Conservation (phyloP, 257 asterid species). For the Salvia hispanica region DNA sequence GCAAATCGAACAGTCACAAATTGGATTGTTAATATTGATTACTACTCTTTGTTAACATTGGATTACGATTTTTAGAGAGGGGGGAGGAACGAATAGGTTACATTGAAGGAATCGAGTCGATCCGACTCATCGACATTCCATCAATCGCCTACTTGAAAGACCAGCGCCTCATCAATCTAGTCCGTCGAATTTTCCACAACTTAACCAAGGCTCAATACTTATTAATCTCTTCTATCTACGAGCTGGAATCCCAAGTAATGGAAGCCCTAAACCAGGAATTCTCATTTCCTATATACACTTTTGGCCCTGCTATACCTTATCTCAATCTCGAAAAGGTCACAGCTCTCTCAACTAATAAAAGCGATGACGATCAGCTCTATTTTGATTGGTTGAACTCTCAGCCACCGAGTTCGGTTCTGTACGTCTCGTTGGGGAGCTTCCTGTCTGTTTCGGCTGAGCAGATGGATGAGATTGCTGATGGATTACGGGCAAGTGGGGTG, state of each 20-base stretch:
- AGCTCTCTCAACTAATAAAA: slow-evolving; percentile 20
- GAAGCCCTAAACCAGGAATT: slow-evolving; percentile 46
- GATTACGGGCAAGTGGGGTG: slow-evolving; percentile 54
- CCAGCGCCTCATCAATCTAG: slow-evolving; percentile 32
- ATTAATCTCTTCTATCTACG: slow-evolving; percentile 46
- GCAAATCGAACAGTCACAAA: too few relatives aligned
- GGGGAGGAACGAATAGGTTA: slow-evolving; percentile 52
- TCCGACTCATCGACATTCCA: slow-evolving; percentile 55
- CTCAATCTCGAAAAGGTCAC: slow-evolving; percentile 22
- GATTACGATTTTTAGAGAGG: slow-evolving; percentile 33
- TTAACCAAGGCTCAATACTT: slow-evolving; percentile 46
- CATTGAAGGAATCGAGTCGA: slow-evolving; percentile 52
- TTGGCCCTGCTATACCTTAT: slow-evolving; percentile 72
- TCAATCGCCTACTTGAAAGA: slow-evolving; percentile 37
- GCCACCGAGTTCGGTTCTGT: slow-evolving; percentile 58
- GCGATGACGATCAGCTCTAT: slow-evolving; percentile 25
- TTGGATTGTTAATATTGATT: not conserved
- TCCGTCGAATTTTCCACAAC: slow-evolving; percentile 24
- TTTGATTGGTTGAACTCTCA: slow-evolving; percentile 69
- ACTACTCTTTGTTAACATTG: slow-evolving; percentile 14
- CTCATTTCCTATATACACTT: slow-evolving; percentile 51
- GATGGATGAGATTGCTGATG: slow-evolving; percentile 60
- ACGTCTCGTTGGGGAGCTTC: slow-evolving; percentile 71
- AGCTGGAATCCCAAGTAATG: slow-evolving; percentile 52
- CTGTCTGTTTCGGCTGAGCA: slow-evolving; percentile 53